Evolutionary conservation across 768 basidiomycete genomes (phyloP).

Genomic region (Leccinum imitatum): DNA sequence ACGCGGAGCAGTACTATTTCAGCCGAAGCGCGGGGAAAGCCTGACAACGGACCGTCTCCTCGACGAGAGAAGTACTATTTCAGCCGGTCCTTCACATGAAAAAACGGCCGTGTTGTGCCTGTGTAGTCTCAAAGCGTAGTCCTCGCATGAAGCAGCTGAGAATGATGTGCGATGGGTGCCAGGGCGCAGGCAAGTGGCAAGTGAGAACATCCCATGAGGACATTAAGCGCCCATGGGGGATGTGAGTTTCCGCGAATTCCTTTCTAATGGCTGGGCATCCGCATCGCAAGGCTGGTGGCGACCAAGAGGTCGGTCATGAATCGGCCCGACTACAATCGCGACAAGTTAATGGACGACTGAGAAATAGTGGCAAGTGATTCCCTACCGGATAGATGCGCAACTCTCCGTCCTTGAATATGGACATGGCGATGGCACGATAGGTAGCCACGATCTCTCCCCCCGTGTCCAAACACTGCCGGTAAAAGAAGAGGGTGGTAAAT

Average conservation of each 20-base stretch:
- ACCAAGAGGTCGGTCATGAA: slow-evolving; percentile 30
- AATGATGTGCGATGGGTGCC: not conserved
- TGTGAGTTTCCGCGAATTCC: not conserved
- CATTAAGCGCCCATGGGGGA: not conserved
- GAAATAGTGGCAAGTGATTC: not conserved
- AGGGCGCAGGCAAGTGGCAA: not conserved
- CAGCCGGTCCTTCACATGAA: not conserved
- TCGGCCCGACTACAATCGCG: slow-evolving; percentile 18
- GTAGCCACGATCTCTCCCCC: slow-evolving; percentile 25
- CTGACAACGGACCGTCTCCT: not conserved
- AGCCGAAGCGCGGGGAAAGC: not conserved
- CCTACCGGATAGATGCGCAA: slow-evolving; percentile 29
- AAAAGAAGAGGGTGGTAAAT: not conserved
- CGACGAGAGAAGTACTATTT: not conserved
- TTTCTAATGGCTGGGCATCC: slow-evolving; percentile 19
- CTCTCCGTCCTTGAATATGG: slow-evolving; percentile 29
- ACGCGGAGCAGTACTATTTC: not conserved
- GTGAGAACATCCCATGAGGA: not conserved
- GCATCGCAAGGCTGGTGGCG: slow-evolving; percentile 28
- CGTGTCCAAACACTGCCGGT: slow-evolving; percentile 20
- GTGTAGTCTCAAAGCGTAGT: not conserved
- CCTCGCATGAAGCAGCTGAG: not conserved
- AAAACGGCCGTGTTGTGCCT: not conserved
- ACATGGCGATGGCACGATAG: slow-evolving; percentile 26
- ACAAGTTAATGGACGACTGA: not conserved